phyloP scores from a whole-genome alignment of 768 basidiomycete species.

The Tulasnella sp. region DNA sequence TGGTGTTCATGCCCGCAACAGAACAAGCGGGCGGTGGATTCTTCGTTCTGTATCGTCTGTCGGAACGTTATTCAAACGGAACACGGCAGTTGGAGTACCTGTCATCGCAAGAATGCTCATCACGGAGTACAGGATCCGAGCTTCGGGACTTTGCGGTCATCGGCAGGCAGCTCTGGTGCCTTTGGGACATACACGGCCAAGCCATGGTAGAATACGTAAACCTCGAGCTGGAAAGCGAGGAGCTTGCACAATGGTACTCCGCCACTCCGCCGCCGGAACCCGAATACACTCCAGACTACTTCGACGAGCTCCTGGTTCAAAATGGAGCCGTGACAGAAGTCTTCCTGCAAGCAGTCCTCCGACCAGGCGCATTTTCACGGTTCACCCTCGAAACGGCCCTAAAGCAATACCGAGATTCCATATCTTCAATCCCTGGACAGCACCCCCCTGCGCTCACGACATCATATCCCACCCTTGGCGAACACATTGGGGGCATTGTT shows the following conservation, averaged over 20 bases:
- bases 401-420: constrained; percentile 66
- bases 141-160: constrained; percentile 66
- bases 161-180: constrained; percentile 43
- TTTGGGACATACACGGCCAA: constrained; percentile 76
- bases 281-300: constrained; percentile 72
- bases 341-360: constrained; percentile 72
- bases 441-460: constrained; percentile 45
- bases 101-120: constrained; percentile 48
- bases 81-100: constrained; percentile 23
- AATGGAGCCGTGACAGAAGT: constrained; percentile 53
- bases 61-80: constrained; percentile 19
- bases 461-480: constrained; percentile 53
- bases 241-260: constrained; percentile 18
- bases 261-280: constrained; percentile 38
- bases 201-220: constrained; percentile 51
- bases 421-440: constrained; percentile 45
- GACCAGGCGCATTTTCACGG: constrained; percentile 79
- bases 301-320: constrained; percentile 69
- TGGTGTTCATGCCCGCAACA: constrained; percentile 65
- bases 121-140: constrained; percentile 50
- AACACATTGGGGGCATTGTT: constrained; percentile 73
- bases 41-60: constrained; percentile 38
- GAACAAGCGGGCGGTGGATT: constrained; percentile 69
- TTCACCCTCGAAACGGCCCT: constrained; percentile 72
- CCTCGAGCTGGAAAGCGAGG: constrained; percentile 31